Evolutionary conservation across 805 yeast species (phyloP).

Genomic region (Barnettozyma siamensis): DNA sequence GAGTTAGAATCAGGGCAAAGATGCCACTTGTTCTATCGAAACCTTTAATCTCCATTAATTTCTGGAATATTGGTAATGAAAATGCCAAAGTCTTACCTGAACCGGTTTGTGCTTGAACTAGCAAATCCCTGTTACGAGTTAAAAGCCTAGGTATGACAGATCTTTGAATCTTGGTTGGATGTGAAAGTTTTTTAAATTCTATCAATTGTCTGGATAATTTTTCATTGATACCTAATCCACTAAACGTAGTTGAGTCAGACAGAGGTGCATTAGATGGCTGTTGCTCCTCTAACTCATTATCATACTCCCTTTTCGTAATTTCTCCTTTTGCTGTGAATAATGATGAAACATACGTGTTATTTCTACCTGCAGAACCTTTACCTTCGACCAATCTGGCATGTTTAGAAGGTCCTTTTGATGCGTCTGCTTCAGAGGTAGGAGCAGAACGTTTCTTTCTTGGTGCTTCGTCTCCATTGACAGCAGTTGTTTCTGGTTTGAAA

Average conservation of each 20-base stretch:
- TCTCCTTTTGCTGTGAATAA: slow-evolving; percentile 70
- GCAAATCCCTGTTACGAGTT: slow-evolving; percentile 50
- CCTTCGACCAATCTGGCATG: slow-evolving; percentile 40
- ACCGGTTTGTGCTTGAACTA: slow-evolving; percentile 96
- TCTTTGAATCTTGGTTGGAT: slow-evolving; percentile 87
- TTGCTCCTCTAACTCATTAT: slow-evolving; percentile 27
- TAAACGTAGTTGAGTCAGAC: slow-evolving; percentile 61
- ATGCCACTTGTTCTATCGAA: slow-evolving; percentile 67
- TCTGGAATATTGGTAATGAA: slow-evolving; percentile 73
- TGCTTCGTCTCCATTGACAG: slow-evolving; percentile 6
- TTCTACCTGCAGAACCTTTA: slow-evolving; percentile 46
- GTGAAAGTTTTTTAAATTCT: slow-evolving; percentile 45
- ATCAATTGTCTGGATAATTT: slow-evolving; percentile 48
- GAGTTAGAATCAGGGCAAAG: slow-evolving; percentile 83
- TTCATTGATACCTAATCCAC: slow-evolving; percentile 61
- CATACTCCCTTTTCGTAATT: slow-evolving; percentile 34
- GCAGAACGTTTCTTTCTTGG: slow-evolving; percentile 14
- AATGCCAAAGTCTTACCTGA: slow-evolving; percentile 95
- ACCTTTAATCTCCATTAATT: slow-evolving; percentile 51
- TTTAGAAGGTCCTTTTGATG: slow-evolving; percentile 26
- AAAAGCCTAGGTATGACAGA: slow-evolving; percentile 63
- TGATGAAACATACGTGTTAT: slow-evolving; percentile 75
- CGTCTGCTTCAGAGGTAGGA: slow-evolving; percentile 5
- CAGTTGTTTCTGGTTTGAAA: not conserved
- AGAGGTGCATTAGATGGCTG: slow-evolving; percentile 83